phyloP scores from a whole-genome alignment of 371 early-diverging fungal genomes.

The Rhizopus stolonifer region DNA sequence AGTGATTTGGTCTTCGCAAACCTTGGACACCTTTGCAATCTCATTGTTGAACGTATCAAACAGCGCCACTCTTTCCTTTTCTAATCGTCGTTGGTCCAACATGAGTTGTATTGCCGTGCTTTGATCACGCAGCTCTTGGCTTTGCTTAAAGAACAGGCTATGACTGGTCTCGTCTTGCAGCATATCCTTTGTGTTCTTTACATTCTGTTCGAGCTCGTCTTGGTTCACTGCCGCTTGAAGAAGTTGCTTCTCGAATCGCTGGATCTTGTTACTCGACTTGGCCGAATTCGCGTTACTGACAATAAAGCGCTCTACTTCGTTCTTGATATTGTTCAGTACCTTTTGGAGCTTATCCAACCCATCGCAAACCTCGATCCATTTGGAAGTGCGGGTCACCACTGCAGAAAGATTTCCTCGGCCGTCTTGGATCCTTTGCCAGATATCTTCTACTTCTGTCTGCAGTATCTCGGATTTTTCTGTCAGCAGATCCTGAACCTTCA shows the following conservation, averaged over 20 bases:
- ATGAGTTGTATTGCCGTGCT: slow-evolving; percentile 9
- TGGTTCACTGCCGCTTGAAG: slow-evolving; percentile 9
- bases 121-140: slow-evolving; percentile 5
- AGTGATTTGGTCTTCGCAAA: slow-evolving; percentile 42
- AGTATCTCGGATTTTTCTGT: slow-evolving; percentile 17
- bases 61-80: slow-evolving; percentile 26
- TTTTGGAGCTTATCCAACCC: slow-evolving; percentile 21
- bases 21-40: slow-evolving; percentile 19
- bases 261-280: slow-evolving; percentile 14
- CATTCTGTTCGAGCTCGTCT: slow-evolving; percentile 22
- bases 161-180: slow-evolving; percentile 19
- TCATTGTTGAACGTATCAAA: slow-evolving; percentile 22
- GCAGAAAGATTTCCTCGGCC: slow-evolving; percentile 11
- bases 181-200: slow-evolving; percentile 20
- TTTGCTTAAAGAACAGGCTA: slow-evolving; percentile 17
- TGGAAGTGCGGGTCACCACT: slow-evolving; percentile 17
- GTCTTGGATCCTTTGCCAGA: slow-evolving; percentile 17
- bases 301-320: slow-evolving; percentile 13
- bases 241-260: slow-evolving; percentile 19
- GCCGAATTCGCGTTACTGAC: neutral
- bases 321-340: slow-evolving; percentile 4
- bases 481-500: slow-evolving; percentile 27
- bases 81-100: slow-evolving; percentile 22
- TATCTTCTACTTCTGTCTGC: slow-evolving; percentile 26
- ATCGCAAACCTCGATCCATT: slow-evolving; percentile 27